These are phyloP conservation scores for Meira miltonrushii DNA, from an alignment of 1,284 basidiomycete genomes.

Conservation along the genomic window DNA sequence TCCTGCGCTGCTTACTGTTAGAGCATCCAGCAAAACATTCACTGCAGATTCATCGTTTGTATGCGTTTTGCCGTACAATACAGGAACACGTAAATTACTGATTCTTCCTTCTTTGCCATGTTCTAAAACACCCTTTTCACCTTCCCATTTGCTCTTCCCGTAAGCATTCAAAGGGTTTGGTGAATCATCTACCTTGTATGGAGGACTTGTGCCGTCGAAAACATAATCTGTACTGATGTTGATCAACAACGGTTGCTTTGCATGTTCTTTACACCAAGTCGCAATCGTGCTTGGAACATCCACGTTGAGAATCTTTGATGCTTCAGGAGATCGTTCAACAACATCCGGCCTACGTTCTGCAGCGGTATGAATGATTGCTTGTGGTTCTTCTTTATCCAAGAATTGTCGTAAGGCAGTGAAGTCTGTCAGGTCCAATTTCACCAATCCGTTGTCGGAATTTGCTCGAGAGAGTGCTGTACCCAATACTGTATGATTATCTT, in stretches of 20 bases:
- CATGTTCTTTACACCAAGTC: slow-evolving; percentile 32
- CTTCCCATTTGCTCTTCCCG: slow-evolving; percentile 49
- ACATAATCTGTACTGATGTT: slow-evolving; percentile 56
- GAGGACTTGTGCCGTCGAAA: slow-evolving; percentile 53
- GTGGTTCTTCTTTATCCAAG: slow-evolving; percentile 51
- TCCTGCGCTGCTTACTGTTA: slow-evolving; percentile 18
- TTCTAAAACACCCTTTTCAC: slow-evolving; percentile 48
- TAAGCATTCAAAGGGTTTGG: slow-evolving; percentile 58
- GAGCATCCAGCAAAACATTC: slow-evolving; percentile 40
- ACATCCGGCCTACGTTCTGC: slow-evolving; percentile 56
- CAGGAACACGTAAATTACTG: slow-evolving; percentile 55
- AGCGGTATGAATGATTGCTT: slow-evolving; percentile 57
- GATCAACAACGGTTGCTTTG: slow-evolving; percentile 47
- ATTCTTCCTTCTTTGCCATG: slow-evolving; percentile 32
- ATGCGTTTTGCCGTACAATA: slow-evolving; percentile 40
- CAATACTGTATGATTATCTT: slow-evolving; percentile 42
- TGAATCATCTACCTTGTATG: slow-evolving; percentile 54
- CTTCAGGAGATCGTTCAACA: slow-evolving; percentile 54
- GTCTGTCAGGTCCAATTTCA: slow-evolving; percentile 56
- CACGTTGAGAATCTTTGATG: slow-evolving; percentile 56
- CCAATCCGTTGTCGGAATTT: slow-evolving; percentile 30
- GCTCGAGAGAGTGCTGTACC: slow-evolving; percentile 55
- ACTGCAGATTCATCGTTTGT: slow-evolving; percentile 46
- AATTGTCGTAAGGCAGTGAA: slow-evolving; percentile 51
- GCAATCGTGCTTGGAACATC: slow-evolving; percentile 55